Conservation (phyloP, 2,329 filamentous ascomycete species). For the Pseudogymnoascus sp. region DNA sequence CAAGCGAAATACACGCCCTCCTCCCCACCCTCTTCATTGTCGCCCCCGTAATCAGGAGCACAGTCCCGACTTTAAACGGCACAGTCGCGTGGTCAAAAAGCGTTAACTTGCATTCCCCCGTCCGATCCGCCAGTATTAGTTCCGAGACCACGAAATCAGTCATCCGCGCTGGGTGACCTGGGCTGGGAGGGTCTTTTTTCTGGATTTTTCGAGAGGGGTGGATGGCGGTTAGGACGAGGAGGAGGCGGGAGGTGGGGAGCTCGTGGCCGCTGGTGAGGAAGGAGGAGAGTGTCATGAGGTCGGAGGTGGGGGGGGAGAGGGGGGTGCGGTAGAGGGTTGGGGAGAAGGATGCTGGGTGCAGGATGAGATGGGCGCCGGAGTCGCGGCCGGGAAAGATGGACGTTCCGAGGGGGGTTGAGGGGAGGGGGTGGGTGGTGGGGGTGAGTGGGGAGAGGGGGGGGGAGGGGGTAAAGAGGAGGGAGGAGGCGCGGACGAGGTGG, state of each 20-base stretch:
- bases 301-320: constrained; percentile 31
- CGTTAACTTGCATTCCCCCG: neutral
- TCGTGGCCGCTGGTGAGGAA: constrained; percentile 48
- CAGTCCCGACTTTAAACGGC: neutral
- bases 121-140: neutral
- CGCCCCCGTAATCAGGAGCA: neutral
- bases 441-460: constrained; percentile 35
- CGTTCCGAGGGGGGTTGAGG: constrained; percentile 39
- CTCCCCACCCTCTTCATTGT: neutral
- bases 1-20: constrained; percentile 26
- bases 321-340: constrained; percentile 37
- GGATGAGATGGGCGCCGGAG: constrained; percentile 42
- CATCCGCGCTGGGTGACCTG: neutral
- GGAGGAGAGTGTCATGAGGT: constrained; percentile 28
- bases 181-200: neutral
- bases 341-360: constrained; percentile 41
- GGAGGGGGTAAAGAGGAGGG: constrained; percentile 31
- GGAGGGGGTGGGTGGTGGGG: constrained; percentile 28
- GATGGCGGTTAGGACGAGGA: neutral
- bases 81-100: neutral
- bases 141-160: neutral
- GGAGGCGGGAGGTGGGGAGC: constrained; percentile 20
- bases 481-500: constrained; percentile 39
- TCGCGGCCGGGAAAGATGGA: constrained; percentile 51
- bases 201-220: neutral